phyloP scores from a whole-genome alignment of 2,329 filamentous ascomycete species.

The Phyllosticta ampelicida region DNA sequence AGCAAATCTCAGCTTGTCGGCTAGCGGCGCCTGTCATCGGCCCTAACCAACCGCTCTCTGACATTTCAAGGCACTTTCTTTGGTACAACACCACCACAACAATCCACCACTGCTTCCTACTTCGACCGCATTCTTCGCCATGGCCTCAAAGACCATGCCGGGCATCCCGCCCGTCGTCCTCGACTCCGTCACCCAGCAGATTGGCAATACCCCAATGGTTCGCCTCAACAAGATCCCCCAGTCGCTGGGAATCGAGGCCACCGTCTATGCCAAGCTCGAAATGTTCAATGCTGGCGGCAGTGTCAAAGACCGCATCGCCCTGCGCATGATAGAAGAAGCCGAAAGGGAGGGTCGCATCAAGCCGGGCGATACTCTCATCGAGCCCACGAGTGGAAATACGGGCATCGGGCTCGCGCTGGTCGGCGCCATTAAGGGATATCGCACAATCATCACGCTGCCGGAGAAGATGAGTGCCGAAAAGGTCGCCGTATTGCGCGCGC shows the following conservation, averaged over 20 bases:
- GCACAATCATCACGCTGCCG: slow-evolving; percentile 94
- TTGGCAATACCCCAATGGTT: slow-evolving; percentile 93
- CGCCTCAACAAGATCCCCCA: slow-evolving; percentile 87
- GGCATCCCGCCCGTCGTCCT: slow-evolving; percentile 46
- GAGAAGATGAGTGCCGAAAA: slow-evolving; percentile 99
- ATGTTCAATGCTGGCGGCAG: slow-evolving; percentile 90
- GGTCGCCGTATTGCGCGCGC: slow-evolving; percentile 82
- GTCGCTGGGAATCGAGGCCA: slow-evolving; percentile 77
- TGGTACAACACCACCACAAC: neutral
- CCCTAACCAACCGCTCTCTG: neutral
- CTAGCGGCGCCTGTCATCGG: neutral
- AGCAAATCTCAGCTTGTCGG: neutral
- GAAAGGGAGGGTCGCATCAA: slow-evolving; percentile 88
- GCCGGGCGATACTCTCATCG: slow-evolving; percentile 92
- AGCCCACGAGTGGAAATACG: slow-evolving; percentile 96
- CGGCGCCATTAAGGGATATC: slow-evolving; percentile 92
- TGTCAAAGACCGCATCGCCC: slow-evolving; percentile 88
- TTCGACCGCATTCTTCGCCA: slow-evolving; percentile 14
- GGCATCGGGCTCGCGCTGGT: slow-evolving; percentile 93
- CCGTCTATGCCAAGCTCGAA: slow-evolving; percentile 85
- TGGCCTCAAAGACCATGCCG: slow-evolving; percentile 40
- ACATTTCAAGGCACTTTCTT: neutral
- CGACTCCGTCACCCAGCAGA: slow-evolving; percentile 69
- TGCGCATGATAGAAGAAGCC: slow-evolving; percentile 95
- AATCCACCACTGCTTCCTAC: neutral